Percentiles rank a stretch among this genome's conserved stretches.
Evolutionary conservation across 2,329 filamentous ascomycete species (phyloP).

Genomic region (Trichophyton verrucosum): DNA sequence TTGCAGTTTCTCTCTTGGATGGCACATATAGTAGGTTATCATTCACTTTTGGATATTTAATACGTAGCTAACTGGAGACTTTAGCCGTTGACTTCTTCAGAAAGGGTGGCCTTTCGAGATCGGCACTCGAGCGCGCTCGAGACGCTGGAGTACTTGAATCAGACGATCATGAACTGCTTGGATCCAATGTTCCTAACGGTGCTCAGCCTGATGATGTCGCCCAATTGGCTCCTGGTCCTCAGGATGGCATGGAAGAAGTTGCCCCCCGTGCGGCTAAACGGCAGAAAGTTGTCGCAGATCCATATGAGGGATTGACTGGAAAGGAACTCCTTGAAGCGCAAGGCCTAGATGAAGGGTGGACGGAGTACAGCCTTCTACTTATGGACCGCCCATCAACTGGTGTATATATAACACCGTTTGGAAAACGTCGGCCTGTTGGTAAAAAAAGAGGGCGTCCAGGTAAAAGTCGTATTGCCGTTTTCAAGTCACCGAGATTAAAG

Average conservation of each 20-base stretch:
- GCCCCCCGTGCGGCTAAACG: not conserved
- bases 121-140: not conserved
- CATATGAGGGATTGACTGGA: slow-evolving; percentile 16
- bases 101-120: not conserved
- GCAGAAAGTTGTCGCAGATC: not conserved
- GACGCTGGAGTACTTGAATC: not conserved
- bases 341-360: slow-evolving; percentile 32
- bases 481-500: slow-evolving; percentile 24
- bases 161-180: not conserved
- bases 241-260: not conserved
- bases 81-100: slow-evolving; percentile 1
- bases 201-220: not conserved
- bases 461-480: slow-evolving; percentile 29
- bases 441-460: slow-evolving; percentile 28
- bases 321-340: slow-evolving; percentile 28
- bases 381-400: slow-evolving; percentile 29
- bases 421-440: slow-evolving; percentile 27
- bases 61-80: not conserved
- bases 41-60: not conserved
- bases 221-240: not conserved
- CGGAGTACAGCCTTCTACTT: slow-evolving; percentile 27
- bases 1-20: slow-evolving; percentile 19
- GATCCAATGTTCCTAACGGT: not conserved
- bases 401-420: slow-evolving; percentile 30
- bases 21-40: slow-evolving; percentile 22